Percentiles rank a stretch among this genome's conserved stretches.
These are phyloP conservation scores for Lachancea kluyveri DNA, from an alignment of 805 yeast genomes.

Conservation along the genomic window DNA sequence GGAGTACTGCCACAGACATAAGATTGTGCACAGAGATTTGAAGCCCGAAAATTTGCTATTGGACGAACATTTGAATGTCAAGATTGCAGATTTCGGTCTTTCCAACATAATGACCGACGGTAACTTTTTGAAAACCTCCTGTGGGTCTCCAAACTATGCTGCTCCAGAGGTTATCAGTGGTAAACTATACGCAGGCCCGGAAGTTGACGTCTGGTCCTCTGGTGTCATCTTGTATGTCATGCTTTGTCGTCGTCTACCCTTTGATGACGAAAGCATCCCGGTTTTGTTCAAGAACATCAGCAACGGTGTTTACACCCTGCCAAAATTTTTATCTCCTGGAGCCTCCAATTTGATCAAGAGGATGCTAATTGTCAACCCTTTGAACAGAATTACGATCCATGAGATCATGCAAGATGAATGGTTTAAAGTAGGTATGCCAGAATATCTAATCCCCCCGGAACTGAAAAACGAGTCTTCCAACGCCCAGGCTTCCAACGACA, in stretches of 20 bases:
- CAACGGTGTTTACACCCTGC: conserved; percentile 87
- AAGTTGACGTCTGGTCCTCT: conserved; percentile 96
- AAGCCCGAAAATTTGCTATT: conserved; percentile 90
- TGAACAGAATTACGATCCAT: conserved; percentile 86
- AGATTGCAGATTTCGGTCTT: conserved; percentile 93
- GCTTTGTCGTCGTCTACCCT: conserved; percentile 93
- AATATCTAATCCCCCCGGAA: conserved; percentile 56
- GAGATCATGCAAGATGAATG: conserved; percentile 92
- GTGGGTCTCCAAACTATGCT: conserved; percentile 96
- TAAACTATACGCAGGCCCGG: conserved; percentile 94
- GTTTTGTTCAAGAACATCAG: conserved; percentile 87
- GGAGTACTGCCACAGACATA: conserved; percentile 93
- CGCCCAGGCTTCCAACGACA: conserved; percentile 16
- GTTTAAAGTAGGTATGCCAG: conserved; percentile 79
- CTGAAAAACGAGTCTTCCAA: conserved; percentile 13
- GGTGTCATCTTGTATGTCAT: conserved; percentile 93
- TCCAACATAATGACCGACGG: conserved; percentile 98
- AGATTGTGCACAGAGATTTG: conserved; percentile 92
- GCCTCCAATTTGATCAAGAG: conserved; percentile 76
- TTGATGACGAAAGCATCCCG: conserved; percentile 94
- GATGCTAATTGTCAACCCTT: conserved; percentile 92
- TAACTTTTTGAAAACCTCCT: conserved; percentile 85
- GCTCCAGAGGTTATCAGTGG: conserved; percentile 97
- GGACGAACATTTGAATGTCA: conserved; percentile 86
- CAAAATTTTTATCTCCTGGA: conserved; percentile 78